These are phyloP conservation scores for Phlebiopsis gigantea DNA, from an alignment of 768 basidiomycete species.

Conservation along the genomic window DNA sequence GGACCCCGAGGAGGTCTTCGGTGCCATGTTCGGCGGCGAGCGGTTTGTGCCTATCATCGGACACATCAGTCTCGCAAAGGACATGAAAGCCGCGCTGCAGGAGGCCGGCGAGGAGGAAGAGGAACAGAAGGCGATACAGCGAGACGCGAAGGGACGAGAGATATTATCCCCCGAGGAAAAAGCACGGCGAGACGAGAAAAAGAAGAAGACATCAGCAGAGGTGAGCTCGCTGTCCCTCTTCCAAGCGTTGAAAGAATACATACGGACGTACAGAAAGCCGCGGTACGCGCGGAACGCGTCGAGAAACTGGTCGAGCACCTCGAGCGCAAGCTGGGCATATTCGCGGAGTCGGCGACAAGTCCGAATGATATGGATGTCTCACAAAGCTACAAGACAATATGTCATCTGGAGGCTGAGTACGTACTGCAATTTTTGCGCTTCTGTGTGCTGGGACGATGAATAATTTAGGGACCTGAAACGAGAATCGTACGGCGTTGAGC, in stretches of 20 bases:
- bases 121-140: conserved; percentile 32
- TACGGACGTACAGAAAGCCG: conserved; percentile 56
- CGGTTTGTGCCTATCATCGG: conserved; percentile 85
- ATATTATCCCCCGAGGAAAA: conserved; percentile 36
- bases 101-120: conserved; percentile 72
- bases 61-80: conserved; percentile 77
- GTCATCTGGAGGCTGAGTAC: conserved; percentile 76
- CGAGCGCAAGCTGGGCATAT: conserved; percentile 79
- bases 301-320: conserved; percentile 73
- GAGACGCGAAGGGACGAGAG: conserved; percentile 46
- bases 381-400: conserved; percentile 71
- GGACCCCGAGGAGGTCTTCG: conserved; percentile 68
- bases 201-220: conserved; percentile 62
- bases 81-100: conserved; percentile 91
- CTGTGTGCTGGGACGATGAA: too few species aligned
- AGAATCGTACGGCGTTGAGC: conserved; percentile 84
- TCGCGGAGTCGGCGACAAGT: conserved; percentile 75
- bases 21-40: conserved; percentile 87
- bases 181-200: conserved; percentile 58
- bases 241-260: conserved; percentile 1
- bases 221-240: conserved; percentile 31
- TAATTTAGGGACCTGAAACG: conserved; percentile 65
- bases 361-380: conserved; percentile 66
- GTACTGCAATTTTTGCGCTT: too few species aligned
- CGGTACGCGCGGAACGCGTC: conserved; percentile 71